phyloP scores from a whole-genome alignment of 441 rosid species.

The Rhodomyrtus psidioides region DNA sequence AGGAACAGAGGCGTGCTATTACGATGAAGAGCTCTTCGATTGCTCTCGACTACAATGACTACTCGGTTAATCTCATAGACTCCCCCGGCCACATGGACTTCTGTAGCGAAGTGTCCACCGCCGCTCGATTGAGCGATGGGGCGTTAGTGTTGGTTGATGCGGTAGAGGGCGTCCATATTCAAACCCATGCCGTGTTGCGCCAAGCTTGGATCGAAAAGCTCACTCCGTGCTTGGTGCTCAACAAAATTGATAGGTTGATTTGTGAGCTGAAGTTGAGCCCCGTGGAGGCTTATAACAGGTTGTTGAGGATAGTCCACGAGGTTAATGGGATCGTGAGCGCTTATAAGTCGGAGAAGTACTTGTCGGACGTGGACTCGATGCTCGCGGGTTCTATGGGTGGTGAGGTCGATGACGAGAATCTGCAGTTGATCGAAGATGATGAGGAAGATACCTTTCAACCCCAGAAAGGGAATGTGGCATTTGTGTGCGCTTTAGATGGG shows the following conservation, averaged over 20 bases:
- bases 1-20: constrained; percentile 93
- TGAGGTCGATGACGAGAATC: constrained; percentile 46
- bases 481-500: constrained; percentile 87
- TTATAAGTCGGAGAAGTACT: constrained; percentile 78
- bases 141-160: constrained; percentile 93
- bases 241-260: constrained; percentile 93
- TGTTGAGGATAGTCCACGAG: constrained; percentile 89
- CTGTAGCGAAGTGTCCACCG: constrained; percentile 78
- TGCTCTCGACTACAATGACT: constrained; percentile 47
- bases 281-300: constrained; percentile 69
- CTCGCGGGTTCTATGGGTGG: constrained; percentile 50
- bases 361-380: constrained; percentile 88
- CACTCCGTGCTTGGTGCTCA: constrained; percentile 86
- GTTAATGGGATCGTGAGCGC: constrained; percentile 83
- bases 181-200: constrained; percentile 85
- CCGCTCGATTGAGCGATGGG: constrained; percentile 89
- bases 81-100: constrained; percentile 40
- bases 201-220: constrained; percentile 94
- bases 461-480: constrained; percentile 85
- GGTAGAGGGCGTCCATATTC: constrained; percentile 92
- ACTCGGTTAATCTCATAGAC: constrained; percentile 68
- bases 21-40: constrained; percentile 97
- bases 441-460: constrained; percentile 97
- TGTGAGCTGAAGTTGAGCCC: constrained; percentile 79
- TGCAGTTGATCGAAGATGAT: constrained; percentile 74